Base-by-base conservation (phyloP, 108 stramenopile species). In the Fragilariopsis cylindrus region DNA sequence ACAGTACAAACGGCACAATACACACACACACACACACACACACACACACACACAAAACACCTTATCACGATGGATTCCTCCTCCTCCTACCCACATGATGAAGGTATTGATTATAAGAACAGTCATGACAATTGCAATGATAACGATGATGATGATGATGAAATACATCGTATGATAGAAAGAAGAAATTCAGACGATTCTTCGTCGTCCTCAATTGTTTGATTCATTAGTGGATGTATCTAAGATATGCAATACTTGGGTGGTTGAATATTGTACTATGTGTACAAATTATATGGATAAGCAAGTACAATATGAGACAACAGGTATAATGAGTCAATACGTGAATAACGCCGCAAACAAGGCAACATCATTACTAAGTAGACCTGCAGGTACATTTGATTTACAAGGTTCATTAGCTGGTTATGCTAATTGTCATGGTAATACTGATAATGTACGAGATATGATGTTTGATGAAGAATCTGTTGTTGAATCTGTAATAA, bases 381-480 rank as follows among this genome's bases (percentile, higher is more conserved):
- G 40, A 41, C 62, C 62, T 45, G 3, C 62, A 7, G 62, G 39
- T 3, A 63, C 62, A 11, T 63, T 63, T 63, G 62, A 63, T 43
- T 18, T 63, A 15, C 62, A 63, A n/a, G 40, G 40, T n/a, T 42
- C 62, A 5, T 11, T 63, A 3, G 62, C 42, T 4, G 21, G 43
- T 4, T 63, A 44, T 4, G 62, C 42, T 0, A n/a, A 42, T 4
- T 63, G 62, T n/a, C 62, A 45, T n/a, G 30, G 30, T 30, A 30
- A 2, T 30, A 30, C 30, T 30, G 30, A 30, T 30, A 63, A 63
- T 43, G 43, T 63, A n/a, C 43, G 46, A 8, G 62, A 63, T 44
- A 63, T 45, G 43, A 63, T 63, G 62, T 79, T 79, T 64, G 78
- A 79, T 60, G 78, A 79, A 62, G 56, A 79, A 30, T 79, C 78